Conservation (phyloP, 2,329 filamentous ascomycete genomes). For the Alternaria arborescens region DNA sequence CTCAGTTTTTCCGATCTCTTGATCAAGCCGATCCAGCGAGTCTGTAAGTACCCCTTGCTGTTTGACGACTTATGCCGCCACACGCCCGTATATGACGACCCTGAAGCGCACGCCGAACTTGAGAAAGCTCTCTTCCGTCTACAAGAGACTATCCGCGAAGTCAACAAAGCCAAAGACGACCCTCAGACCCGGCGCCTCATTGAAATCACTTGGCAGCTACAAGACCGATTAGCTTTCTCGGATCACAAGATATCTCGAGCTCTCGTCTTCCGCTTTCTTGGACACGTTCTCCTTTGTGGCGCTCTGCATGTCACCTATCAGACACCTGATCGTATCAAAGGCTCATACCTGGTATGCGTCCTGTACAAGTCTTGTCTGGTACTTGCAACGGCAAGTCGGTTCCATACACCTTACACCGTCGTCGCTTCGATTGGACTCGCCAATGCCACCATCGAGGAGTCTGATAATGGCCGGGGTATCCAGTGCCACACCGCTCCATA, state of each 20-base stretch:
- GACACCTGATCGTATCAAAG: slow-evolving; percentile 70
- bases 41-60: slow-evolving; percentile 89
- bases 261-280: slow-evolving; percentile 75
- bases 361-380: slow-evolving; percentile 84
- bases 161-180: slow-evolving; percentile 86
- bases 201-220: slow-evolving; percentile 84
- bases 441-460: slow-evolving; percentile 72
- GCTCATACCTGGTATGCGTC: slow-evolving; percentile 84
- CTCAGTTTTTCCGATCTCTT: slow-evolving; percentile 85
- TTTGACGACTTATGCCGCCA: slow-evolving; percentile 84
- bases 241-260: slow-evolving; percentile 59
- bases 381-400: slow-evolving; percentile 72
- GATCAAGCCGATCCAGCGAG: slow-evolving; percentile 94
- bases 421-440: slow-evolving; percentile 76
- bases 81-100: slow-evolving; percentile 86
- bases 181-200: slow-evolving; percentile 73
- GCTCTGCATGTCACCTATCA: slow-evolving; percentile 86
- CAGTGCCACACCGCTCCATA: slow-evolving; percentile 87
- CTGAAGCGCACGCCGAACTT: slow-evolving; percentile 80
- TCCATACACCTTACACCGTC: slow-evolving; percentile 74
- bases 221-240: slow-evolving; percentile 80
- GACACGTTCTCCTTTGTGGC: slow-evolving; percentile 82
- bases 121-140: slow-evolving; percentile 76
- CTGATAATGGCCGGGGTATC: slow-evolving; percentile 79
- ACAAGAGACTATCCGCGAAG: slow-evolving; percentile 76